A percentile compares a stretch with the other conserved stretches of the same genome.
Evolutionary conservation across 345 rosid species (phyloP).

Genomic region (Aquilaria yunnanensis): DNA sequence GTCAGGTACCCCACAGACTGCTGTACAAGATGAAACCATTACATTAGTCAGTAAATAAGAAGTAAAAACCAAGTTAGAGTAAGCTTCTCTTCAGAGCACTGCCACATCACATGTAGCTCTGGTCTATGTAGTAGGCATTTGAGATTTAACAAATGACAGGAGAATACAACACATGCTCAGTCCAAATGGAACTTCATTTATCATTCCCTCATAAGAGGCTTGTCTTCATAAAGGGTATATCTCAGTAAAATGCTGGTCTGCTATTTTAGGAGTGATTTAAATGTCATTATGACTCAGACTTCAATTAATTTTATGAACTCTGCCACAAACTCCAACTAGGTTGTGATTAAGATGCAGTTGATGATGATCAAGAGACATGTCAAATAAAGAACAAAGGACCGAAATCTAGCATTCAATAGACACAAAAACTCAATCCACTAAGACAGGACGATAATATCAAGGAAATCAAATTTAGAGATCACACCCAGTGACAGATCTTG

Average conservation of each 20-base stretch:
- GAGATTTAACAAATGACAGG: background rate
- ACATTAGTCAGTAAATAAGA: background rate
- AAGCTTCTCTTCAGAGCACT: background rate
- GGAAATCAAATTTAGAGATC: slow-evolving; percentile 16
- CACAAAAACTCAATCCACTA: background rate
- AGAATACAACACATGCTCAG: background rate
- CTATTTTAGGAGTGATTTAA: no score
- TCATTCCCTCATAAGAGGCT: no score
- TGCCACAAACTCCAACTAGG: no score
- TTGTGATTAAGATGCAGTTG: no score
- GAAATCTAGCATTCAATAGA: slow-evolving; percentile 4
- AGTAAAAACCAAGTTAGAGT: background rate
- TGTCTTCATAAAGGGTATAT: no score
- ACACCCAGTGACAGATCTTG: slow-evolving; percentile 98
- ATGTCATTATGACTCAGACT: no score
- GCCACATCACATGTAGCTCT: background rate
- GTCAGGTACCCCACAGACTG: no score
- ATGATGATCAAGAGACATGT: no score
- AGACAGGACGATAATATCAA: background rate
- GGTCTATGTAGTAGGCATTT: background rate
- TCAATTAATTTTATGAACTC: no score
- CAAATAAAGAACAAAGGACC: background rate
- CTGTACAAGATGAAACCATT: background rate
- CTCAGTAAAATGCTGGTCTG: no score
- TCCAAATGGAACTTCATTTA: background rate